Evolutionary conservation across 306 rosid species (phyloP).

Genomic region (Heteromeles arbutifolia): DNA sequence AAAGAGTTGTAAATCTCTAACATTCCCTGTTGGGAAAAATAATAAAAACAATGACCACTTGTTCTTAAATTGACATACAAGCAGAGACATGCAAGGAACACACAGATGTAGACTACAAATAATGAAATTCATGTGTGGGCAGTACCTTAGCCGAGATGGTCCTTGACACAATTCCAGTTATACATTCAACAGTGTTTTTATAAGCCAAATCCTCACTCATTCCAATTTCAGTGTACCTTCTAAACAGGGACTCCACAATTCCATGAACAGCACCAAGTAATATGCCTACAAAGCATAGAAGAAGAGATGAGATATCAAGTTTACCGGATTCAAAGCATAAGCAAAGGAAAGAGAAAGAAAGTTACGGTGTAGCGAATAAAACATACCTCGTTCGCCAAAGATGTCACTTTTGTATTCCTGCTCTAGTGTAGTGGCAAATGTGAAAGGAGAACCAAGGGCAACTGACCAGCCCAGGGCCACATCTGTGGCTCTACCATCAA

Average conservation of each 20-base stretch:
- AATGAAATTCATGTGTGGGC: slow-evolving; percentile 1
- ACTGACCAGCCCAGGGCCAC: slow-evolving; percentile 96
- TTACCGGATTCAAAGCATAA: not conserved
- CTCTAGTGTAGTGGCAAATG: slow-evolving; percentile 91
- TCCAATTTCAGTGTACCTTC: slow-evolving; percentile 87
- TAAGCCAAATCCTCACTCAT: slow-evolving; percentile 87
- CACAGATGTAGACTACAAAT: not conserved
- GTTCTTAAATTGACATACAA: not conserved
- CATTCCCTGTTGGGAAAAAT: slow-evolving; percentile 60
- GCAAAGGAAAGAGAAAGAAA: not conserved
- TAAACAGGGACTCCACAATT: slow-evolving; percentile 83
- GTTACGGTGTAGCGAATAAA: no score
- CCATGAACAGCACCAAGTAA: slow-evolving; percentile 99
- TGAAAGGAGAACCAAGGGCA: slow-evolving; percentile 98
- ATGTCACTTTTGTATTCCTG: slow-evolving; percentile 95
- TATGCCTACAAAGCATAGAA: slow-evolving; percentile 54
- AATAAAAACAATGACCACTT: not conserved
- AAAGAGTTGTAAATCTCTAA: slow-evolving; percentile 73
- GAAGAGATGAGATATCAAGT: slow-evolving; percentile 15
- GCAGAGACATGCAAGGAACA: not conserved
- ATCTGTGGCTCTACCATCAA: slow-evolving; percentile 93
- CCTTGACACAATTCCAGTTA: slow-evolving; percentile 79
- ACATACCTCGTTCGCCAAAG: slow-evolving; percentile 89
- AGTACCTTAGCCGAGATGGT: slow-evolving; percentile 82
- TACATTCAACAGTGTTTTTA: slow-evolving; percentile 85